Evolutionary conservation across 768 basidiomycete genomes (phyloP).

Genomic region (Leucosporidium scottii): DNA sequence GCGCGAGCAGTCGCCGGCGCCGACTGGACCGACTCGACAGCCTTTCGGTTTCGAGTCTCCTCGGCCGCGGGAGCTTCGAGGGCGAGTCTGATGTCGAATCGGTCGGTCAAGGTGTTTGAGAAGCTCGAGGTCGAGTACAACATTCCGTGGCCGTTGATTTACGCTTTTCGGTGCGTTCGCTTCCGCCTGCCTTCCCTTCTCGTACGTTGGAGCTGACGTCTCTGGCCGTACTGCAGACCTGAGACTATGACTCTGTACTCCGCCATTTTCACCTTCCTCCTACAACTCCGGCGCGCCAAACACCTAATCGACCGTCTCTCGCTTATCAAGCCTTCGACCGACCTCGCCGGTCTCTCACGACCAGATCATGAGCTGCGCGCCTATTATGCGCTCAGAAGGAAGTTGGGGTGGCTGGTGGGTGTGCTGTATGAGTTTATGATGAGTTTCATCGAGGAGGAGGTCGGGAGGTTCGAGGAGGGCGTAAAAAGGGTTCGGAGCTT

Average conservation of each 20-base stretch:
- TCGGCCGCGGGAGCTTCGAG: background rate
- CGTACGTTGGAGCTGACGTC: too few relatives aligned
- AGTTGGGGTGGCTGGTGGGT: background rate
- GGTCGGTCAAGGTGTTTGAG: background rate
- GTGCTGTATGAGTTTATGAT: constrained; percentile 1
- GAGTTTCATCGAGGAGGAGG: background rate
- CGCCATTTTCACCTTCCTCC: constrained; percentile 1
- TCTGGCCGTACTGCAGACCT: too few relatives aligned
- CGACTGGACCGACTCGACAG: constrained; percentile 1
- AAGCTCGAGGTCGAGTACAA: constrained; percentile 1
- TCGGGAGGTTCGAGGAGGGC: background rate
- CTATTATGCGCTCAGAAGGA: background rate
- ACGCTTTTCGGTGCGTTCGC: background rate
- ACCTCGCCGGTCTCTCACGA: background rate
- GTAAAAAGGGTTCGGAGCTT: background rate
- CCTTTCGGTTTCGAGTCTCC: background rate
- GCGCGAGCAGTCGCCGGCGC: background rate
- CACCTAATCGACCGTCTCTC: constrained; percentile 4
- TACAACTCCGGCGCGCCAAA: constrained; percentile 4
- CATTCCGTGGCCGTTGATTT: background rate
- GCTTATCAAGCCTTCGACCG: background rate
- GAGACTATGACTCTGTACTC: background rate
- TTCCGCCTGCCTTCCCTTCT: too few relatives aligned
- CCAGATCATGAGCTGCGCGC: background rate
- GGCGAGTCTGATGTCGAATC: too few relatives aligned